These are phyloP conservation scores for Dovyalis caffra DNA, from an alignment of 345 rosid genomes.

Conservation along the genomic window DNA sequence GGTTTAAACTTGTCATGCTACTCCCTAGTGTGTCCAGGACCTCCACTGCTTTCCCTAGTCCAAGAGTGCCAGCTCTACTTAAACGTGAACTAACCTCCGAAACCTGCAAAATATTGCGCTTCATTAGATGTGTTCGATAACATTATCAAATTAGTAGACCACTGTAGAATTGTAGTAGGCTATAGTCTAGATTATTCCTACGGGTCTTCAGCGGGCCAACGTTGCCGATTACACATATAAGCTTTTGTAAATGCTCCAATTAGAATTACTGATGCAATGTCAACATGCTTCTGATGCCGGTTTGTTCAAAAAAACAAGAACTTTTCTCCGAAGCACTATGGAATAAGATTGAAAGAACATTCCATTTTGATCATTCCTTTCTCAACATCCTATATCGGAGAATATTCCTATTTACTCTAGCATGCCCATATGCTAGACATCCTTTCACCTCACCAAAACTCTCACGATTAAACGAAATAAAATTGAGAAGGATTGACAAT, in stretches of 20 bases:
- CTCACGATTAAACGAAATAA: neutral
- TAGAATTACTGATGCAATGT: neutral
- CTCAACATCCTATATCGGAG: neutral
- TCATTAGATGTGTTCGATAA: neutral
- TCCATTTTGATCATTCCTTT: too few relatives aligned
- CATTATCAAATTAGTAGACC: neutral
- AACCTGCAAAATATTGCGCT: conserved; percentile 39
- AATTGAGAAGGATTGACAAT: neutral
- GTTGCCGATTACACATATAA: neutral
- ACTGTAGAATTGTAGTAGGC: neutral
- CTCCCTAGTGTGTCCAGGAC: conserved; percentile 94
- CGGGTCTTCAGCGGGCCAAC: neutral
- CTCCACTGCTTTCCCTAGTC: conserved; percentile 85
- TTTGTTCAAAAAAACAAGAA: neutral
- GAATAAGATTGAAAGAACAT: too few relatives aligned
- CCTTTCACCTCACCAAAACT: neutral
- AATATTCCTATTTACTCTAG: neutral
- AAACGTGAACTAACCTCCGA: conserved; percentile 63
- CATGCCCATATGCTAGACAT: neutral
- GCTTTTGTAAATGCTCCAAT: neutral
- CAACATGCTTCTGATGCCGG: neutral
- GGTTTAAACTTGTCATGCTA: conserved; percentile 79
- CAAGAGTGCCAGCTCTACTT: conserved; percentile 83
- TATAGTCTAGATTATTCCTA: neutral
- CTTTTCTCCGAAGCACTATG: neutral